Conservation (phyloP, 2,329 filamentous ascomycete genomes). For the Fusarium ramigenum region DNA sequence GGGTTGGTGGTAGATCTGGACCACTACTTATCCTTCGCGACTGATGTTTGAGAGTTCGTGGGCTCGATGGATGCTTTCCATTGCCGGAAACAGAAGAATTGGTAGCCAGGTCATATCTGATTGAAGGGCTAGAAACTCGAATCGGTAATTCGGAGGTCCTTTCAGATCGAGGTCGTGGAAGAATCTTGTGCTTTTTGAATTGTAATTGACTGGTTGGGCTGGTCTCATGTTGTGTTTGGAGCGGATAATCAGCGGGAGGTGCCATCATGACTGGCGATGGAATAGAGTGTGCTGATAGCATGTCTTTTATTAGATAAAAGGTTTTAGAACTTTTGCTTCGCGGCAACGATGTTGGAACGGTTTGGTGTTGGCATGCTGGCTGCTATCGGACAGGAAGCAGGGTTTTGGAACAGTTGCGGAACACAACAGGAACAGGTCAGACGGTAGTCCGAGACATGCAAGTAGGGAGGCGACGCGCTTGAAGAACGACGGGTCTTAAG, state of each 20-base stretch:
- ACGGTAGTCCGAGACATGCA: constrained; percentile 37
- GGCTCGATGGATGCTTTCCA: constrained; percentile 49
- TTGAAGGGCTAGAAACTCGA: constrained; percentile 35
- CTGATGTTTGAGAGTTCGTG: constrained; percentile 54
- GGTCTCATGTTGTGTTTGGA: constrained; percentile 41
- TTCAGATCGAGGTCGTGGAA: constrained; percentile 50
- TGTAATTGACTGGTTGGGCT: constrained; percentile 47
- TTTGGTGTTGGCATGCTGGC: constrained; percentile 42
- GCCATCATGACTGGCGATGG: constrained; percentile 48
- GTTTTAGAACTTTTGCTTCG: constrained; percentile 33
- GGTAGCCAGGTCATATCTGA: constrained; percentile 39
- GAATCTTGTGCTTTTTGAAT: constrained; percentile 58
- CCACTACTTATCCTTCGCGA: constrained; percentile 54
- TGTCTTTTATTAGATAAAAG: constrained; percentile 25
- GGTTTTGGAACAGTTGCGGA: constrained; percentile 29
- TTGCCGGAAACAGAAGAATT: constrained; percentile 43
- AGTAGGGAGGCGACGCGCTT: constrained; percentile 31
- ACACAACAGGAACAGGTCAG: constrained; percentile 34
- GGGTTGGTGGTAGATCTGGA: constrained; percentile 68
- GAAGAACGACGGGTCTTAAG: constrained; percentile 16
- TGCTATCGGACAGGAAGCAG: constrained; percentile 25
- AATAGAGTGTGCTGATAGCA: constrained; percentile 43
- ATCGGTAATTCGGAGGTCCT: constrained; percentile 37
- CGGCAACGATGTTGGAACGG: constrained; percentile 33
- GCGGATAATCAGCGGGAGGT: constrained; percentile 42